phyloP scores from a whole-genome alignment of 257 asterid genomes.

The Capsicum baccatum region DNA sequence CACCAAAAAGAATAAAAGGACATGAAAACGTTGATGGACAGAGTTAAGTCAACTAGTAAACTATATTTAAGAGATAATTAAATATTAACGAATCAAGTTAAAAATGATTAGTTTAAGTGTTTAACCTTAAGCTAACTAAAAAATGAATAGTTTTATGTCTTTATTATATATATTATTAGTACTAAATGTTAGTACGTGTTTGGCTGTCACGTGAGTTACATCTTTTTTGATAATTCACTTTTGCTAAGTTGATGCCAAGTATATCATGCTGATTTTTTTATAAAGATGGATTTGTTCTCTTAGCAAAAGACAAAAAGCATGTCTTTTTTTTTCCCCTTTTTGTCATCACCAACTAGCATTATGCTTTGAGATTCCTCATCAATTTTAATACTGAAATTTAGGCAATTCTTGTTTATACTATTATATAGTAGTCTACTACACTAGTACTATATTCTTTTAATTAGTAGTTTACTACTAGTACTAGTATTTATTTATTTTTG shows the following conservation, averaged over 20 bases:
- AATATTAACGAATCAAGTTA: constrained; percentile 20
- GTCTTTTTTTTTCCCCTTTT: not conserved
- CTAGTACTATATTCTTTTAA: not conserved
- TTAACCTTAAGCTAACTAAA: constrained; percentile 7
- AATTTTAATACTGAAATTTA: constrained; percentile 12
- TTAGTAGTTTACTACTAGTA: not conserved
- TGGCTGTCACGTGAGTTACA: constrained; percentile 10
- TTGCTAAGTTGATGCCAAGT: constrained; percentile 30
- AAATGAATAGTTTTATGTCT: not conserved
- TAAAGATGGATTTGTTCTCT: constrained; percentile 30
- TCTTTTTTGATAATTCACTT: constrained; percentile 2
- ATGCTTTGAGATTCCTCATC: constrained; percentile 28
- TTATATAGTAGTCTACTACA: not conserved
- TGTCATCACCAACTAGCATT: constrained; percentile 29
- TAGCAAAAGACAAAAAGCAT: constrained; percentile 25
- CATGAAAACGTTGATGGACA: constrained; percentile 17
- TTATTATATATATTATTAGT: not conserved
- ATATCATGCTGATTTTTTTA: constrained; percentile 6
- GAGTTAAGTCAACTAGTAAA: constrained; percentile 22
- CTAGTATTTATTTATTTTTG: not conserved
- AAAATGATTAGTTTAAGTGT: constrained; percentile 4
- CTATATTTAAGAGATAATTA: not conserved
- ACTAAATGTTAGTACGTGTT: constrained; percentile 15
- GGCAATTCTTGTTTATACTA: constrained; percentile 19
- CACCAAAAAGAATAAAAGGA: constrained; percentile 22